Conservation (phyloP, 805 yeast genomes). For the Teunomyces barrocoloradensis region DNA sequence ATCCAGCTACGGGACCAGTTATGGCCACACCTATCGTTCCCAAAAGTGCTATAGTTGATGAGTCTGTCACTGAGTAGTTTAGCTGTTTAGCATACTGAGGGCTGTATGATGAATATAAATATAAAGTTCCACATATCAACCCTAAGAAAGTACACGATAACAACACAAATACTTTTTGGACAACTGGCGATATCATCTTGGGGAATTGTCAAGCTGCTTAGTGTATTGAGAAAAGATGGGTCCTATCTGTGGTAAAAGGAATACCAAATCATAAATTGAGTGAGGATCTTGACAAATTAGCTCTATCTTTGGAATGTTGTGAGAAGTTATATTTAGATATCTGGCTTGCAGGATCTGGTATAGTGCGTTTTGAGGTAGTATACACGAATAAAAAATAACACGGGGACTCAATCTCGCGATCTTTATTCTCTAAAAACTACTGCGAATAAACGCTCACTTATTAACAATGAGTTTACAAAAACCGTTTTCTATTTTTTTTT, state of each 20-base stretch:
- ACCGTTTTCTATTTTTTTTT: too few species aligned
- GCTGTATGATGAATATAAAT: constrained; percentile 72
- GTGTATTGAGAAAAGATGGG: not conserved
- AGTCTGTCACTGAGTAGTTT: constrained; percentile 57
- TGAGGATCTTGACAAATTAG: not conserved
- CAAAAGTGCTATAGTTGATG: constrained; percentile 61
- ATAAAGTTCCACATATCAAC: constrained; percentile 69
- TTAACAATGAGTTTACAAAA: too few species aligned
- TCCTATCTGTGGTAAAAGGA: not conserved
- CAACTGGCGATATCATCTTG: constrained; percentile 12
- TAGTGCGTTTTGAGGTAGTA: not conserved
- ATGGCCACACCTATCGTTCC: constrained; percentile 66
- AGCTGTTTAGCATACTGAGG: constrained; percentile 68
- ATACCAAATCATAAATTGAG: not conserved
- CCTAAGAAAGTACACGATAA: constrained; percentile 39
- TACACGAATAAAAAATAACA: not conserved
- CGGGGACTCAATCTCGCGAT: not conserved
- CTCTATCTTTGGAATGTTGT: not conserved
- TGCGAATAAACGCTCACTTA: too few species aligned
- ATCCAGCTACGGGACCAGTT: constrained; percentile 68
- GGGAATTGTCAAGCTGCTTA: not conserved
- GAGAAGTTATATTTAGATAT: too few species aligned
- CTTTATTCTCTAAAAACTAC: too few species aligned
- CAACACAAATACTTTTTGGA: constrained; percentile 19
- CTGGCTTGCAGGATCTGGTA: not conserved